Evolutionary conservation across 1,139 yeast species (phyloP), one percentile per base, ranked within the genome.

Genomic region (Scheffersomyces lignicola): DNA sequence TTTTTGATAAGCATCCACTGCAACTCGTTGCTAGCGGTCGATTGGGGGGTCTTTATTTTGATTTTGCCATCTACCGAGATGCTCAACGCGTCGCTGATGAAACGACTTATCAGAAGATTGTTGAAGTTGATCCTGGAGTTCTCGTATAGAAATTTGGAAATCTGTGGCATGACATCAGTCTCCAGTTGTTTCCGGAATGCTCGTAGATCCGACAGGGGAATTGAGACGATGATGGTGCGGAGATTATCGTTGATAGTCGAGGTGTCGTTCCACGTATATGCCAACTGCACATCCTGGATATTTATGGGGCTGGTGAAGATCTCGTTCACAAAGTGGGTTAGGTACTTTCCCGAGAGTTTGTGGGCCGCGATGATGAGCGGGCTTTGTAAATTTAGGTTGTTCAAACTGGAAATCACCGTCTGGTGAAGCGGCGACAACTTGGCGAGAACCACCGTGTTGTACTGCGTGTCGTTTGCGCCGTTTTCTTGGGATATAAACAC

Each of bases 41-140:
- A 20, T 20, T 20, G 23, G 23, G n/a, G n/a, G n/a, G n/a, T n/a
- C n/a, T n/a, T n/a, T n/a, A 24, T 24, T 12, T 24, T 24, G 15
- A 24, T 11, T 11, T 24, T 24, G 8, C 28, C 28, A 24, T 24
- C 28, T 7, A 24, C 8, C 7, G 28, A 24, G 16, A 24, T 12
- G 16, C 14, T 10, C 14, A 24, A 8, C 8, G 16, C 8, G n/a
- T 24, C 16, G 16, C 28, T 24, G 6, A 24, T 12, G 11, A 24
- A 24, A 14, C 10, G 14, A 5, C 7, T 25, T 8, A 24, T 24
- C 28, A 24, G 28, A 8, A 24, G 16, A 4, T 24, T 7, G 4
- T 24, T 11, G 4, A 24, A 11, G 7, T 12, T 24, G 5, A 24
- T 10, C 16, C 16, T 24, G 4, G 28, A 24, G 16, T 24, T 16